A percentile compares a stretch with the other conserved stretches of the same genome.
Conservation (phyloP, 148 eudicot species). For the Silene uniflora region DNA sequence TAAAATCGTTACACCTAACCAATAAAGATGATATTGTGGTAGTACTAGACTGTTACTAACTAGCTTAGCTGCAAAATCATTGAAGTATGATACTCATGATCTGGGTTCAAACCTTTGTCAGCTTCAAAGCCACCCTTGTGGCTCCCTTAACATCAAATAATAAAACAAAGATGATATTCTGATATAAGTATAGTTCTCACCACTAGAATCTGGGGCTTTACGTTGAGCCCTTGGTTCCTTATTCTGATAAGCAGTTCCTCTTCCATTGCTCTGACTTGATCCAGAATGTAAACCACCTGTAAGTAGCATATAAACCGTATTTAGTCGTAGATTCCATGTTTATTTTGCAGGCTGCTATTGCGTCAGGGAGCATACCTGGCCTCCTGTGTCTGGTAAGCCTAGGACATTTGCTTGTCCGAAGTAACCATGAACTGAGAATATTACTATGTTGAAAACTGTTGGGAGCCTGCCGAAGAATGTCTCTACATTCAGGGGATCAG, state of each 20-base stretch:
- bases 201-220: slow-evolving; percentile 89
- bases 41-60: too few relatives aligned
- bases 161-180: not conserved
- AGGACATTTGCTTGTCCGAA: slow-evolving; percentile 91
- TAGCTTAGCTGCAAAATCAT: too few relatives aligned
- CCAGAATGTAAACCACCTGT: slow-evolving; percentile 90
- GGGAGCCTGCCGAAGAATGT: slow-evolving; percentile 71
- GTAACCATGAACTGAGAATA: slow-evolving; percentile 91
- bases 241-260: slow-evolving; percentile 78
- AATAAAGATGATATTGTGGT: too few relatives aligned
- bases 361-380: slow-evolving; percentile 52
- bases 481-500: slow-evolving; percentile 63
- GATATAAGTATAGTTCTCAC: slow-evolving; percentile 37
- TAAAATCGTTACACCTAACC: too few relatives aligned
- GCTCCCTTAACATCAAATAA: not conserved
- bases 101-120: too few relatives aligned
- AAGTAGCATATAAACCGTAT: slow-evolving; percentile 5
- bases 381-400: slow-evolving; percentile 98
- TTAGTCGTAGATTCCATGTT: not conserved
- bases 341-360: slow-evolving; percentile 6
- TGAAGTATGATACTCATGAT: too few relatives aligned
- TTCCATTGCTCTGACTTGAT: slow-evolving; percentile 88
- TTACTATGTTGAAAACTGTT: slow-evolving; percentile 62
- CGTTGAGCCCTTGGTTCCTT: slow-evolving; percentile 75
- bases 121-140: too few relatives aligned